phyloP scores from a whole-genome alignment of 768 basidiomycete species.

The Leucocoprinus leucothites region DNA sequence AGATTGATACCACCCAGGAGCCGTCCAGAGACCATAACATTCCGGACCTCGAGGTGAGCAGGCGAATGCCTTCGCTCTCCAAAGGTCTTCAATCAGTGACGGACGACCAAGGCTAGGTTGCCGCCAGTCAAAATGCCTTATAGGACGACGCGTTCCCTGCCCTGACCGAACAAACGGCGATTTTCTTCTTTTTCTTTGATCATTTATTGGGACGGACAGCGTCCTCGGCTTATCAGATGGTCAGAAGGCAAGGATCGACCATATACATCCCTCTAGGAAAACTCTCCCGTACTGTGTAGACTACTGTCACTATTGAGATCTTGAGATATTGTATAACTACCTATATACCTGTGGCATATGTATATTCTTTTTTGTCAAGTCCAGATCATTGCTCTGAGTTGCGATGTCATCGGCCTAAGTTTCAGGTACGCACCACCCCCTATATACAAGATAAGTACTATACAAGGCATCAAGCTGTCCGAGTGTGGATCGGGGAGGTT shows the following conservation, averaged over 20 bases:
- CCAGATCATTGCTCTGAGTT: no score
- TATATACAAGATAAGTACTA: no score
- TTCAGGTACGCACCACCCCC: no score
- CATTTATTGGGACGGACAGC: no score
- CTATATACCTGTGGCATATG: slow-evolving; percentile 3
- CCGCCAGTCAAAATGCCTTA: slow-evolving; percentile 19
- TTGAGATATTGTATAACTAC: no score
- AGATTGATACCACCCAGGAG: slow-evolving; percentile 61
- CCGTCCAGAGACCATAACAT: slow-evolving; percentile 34
- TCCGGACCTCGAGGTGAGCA: slow-evolving; percentile 24
- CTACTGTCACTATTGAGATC: not conserved
- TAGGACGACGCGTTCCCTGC: slow-evolving; percentile 14
- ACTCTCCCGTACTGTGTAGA: not conserved
- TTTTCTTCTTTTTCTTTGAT: no score
- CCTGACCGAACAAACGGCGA: not conserved
- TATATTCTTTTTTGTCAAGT: not conserved
- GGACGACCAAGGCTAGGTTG: slow-evolving; percentile 15
- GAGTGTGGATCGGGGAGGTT: no score
- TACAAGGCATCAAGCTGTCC: no score
- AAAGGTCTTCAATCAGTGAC: slow-evolving; percentile 1
- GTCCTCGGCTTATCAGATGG: not conserved
- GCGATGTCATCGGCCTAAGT: no score
- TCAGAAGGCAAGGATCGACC: not conserved
- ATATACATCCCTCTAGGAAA: not conserved
- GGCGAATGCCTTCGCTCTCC: not conserved